Base-by-base conservation (phyloP, 192 early-diverging fungal genomes). In the Phlyctochytrium bullatum region DNA sequence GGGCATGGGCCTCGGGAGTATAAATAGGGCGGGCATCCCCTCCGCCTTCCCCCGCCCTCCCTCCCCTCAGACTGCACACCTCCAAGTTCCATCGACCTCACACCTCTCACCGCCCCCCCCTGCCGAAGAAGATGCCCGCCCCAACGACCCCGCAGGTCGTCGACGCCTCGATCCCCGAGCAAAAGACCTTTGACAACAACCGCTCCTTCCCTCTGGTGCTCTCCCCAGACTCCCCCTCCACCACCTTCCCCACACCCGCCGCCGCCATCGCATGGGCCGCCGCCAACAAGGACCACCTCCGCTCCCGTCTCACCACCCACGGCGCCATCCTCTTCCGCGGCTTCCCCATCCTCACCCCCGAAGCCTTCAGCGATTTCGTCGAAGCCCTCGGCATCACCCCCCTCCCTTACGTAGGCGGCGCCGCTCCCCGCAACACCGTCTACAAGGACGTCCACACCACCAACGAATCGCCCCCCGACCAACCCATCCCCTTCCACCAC, bases 381-480 rank as follows among this genome's bases (percentile, higher is more conserved):
- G 73, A 76, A 63, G 67, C 75, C 6, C 53, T 75, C 12, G 73
- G 73, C 23, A 56, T 68, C 3, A 59, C 59, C 34, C 60, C 50
- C 24, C 66, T 74, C 35, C 73, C 73, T 34, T 76, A 76, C 69
- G 69, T 76, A 24, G 75, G 75, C 47, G 75, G 75, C 24, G 72
- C 75, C 16, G 75, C 75, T 14, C 65, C 66, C 2, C 36, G 75
- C 35, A 28, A 67, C 28, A 62, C 65, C 2, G 65, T 76, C 6
- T 76, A 65, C 61, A 76, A 73, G n/a, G 67, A 64, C 36, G 34
- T 61, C 3, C 60, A 56, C 54, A 60, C 73, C n/a, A 68, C 72
- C 10, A 75, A 76, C 36, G 72, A 73, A 34, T 67, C 65, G 0
- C 72, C 74, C 29, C 66, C 73, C 1, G 73, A 76, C 33, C 75